Evolutionary conservation across 371 early-diverging fungal species (phyloP), one percentile per base, ranked within the genome.

Genomic region (Parasitella parasitica): DNA sequence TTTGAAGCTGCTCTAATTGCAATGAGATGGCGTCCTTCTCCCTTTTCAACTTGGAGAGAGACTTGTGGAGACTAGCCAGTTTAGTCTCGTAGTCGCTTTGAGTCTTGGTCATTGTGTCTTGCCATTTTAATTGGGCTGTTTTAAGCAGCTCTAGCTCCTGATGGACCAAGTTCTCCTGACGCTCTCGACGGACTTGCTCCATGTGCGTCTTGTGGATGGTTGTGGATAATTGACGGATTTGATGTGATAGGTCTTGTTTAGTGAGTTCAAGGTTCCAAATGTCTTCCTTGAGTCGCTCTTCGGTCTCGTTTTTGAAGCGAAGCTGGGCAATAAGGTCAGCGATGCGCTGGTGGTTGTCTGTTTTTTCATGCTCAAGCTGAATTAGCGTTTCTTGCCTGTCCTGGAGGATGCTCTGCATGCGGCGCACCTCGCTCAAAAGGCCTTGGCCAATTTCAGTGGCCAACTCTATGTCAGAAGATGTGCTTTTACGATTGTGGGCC

Each of bases 351-450:
- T 83, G 82, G 22, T 78, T 75, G 32, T 88, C 88, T 13, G 64
- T 66, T 48, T 79, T 83, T 30, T 85, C 80, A 13, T 72, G 71
- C 49, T 87, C 86, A 15, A 87, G 71, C 9, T 68, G 73, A 53
- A 72, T 69, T 51, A 82, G 69, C 38, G 76, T 68, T 59, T 78
- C 80, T 18, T 89, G 83, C 9, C 83, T 74, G 64, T 85, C 80
- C 64, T 80, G 71, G 24, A 80, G 39, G 2, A 71, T 28, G n/a
- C 54, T 52, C 37, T 81, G 80, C 69, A 82, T 66, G 35, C 72
- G 69, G 12, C 69, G 61, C 11, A 81, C 65, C 51, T 78, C 79
- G 28, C 61, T 50, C 35, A 84, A 58, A n/a, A 82, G 49, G 4
- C 70, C 73, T 18, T 81, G 78, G 0, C 78, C 82, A 28, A 78